A percentile compares a stretch with the other conserved stretches of the same genome.
phyloP scores from a whole-genome alignment of 140 eudicot genomes.

The Cichorium intybus region DNA sequence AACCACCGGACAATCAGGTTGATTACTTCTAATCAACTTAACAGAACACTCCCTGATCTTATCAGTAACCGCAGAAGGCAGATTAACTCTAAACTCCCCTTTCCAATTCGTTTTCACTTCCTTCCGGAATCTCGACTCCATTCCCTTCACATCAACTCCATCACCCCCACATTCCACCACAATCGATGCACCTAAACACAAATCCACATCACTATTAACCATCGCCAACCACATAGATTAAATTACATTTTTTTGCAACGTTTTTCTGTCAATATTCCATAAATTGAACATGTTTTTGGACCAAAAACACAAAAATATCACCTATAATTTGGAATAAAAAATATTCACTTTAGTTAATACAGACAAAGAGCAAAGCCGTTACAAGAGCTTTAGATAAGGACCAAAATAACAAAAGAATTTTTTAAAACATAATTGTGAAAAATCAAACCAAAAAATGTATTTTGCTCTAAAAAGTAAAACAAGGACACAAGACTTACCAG shows the following conservation, averaged over 20 bases:
- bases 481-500: conserved; percentile 44
- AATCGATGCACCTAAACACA: conserved; percentile 62
- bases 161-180: conserved; percentile 64
- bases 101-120: conserved; percentile 59
- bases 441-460: too few species aligned
- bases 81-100: conserved; percentile 61
- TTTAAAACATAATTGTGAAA: too few species aligned
- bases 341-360: too few species aligned
- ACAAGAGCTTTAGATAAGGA: too few species aligned
- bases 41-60: conserved; percentile 61
- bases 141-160: background rate
- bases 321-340: too few species aligned
- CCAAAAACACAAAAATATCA: too few species aligned
- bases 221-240: background rate
- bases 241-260: too few species aligned
- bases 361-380: too few species aligned
- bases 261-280: too few species aligned
- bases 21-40: conserved; percentile 57
- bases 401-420: too few species aligned
- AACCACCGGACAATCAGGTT: conserved; percentile 61
- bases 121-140: conserved; percentile 31
- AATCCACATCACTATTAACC: conserved; percentile 13
- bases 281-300: too few species aligned
- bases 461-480: too few species aligned
- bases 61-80: conserved; percentile 53